Base-by-base conservation (phyloP, 768 basidiomycete genomes). In the Gyrodon lividus region DNA sequence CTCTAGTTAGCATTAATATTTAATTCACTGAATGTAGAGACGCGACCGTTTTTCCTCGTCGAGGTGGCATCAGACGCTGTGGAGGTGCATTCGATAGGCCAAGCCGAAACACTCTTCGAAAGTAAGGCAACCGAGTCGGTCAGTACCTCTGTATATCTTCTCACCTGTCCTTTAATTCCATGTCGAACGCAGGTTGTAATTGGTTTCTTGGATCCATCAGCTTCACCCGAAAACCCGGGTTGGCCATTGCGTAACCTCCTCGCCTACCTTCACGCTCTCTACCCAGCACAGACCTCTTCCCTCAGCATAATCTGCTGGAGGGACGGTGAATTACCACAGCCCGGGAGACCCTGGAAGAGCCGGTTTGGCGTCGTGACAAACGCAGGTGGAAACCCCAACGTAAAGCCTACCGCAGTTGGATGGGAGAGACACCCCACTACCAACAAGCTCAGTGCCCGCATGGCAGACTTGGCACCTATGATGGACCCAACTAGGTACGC, bases 171-270 rank as follows among this genome's bases (percentile, higher is more conserved):
- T 19, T 34, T 33, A 28, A 14, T n/a, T 54, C n/a, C 6, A 2
- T 28, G 2, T 8, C 28, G 2, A 9, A 54, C 14, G 26, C 53
- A 82, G 78, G 67, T 72, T n/a, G 53, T 77, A 1, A 67, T 95
- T 14, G 83, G 74, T 3, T 92, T 93, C 66, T 60, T 87, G 44
- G 97, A 99, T 63, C 92, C 96, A 4, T 97, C 94, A 0, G 84
- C 93, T 0, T 74, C 83, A 39, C 72, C 80, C 0, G 64, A 77
- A 4, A 84, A 87, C 52, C 90, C 89, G 1, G 94, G 92, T 16
- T 96, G 96, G 96, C 92, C 94, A 0, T 77, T 98, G 6, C 87
- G 96, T 39, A 98, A 98, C 65, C 79, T 95, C 53, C 86, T 98
- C 9, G 81, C 87, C 14, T 94, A 87, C 68, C 82, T 98, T 13